Base-by-base conservation (phyloP, 352 stramenopile genomes). In the Phytophthora ramorum region DNA sequence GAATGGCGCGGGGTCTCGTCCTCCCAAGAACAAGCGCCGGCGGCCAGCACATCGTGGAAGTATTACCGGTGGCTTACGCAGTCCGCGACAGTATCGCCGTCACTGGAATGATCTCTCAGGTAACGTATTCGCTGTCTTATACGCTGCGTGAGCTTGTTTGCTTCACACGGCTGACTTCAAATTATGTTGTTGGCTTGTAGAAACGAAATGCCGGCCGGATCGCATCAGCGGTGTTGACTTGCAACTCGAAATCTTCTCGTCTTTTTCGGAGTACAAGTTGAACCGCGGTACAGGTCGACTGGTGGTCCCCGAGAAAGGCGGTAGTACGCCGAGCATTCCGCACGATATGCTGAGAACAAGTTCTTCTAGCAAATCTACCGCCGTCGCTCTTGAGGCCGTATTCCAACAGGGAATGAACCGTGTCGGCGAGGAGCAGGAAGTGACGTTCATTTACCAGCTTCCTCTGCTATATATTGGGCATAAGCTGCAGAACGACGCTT, bases 41-140 rank as follows among this genome's bases (percentile, higher is more conserved):
- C 63, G 66, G 17, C 44, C 41, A 19, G 45, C 38, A 5, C 51
- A 50, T 35, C 68, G 59, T 28, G 62, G 51, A 37, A 67, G 50
- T 45, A 66, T 56, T 22, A 28, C 41, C n/a, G 68, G 57, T 9
- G 71, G 62, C 7, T 85, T 78, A 41, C 84, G 76, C 49, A 90
- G 82, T 58, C 83, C 81, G 28, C 77, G 82, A 13, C 62, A 71
- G 2, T 76, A 78, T 55, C 73, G 66, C 5, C 85, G 80, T 26
- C 73, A 85, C 50, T 93, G 82, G 82, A 85, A 93, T 63, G 76
- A 78, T 24, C 58, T 90, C n/a, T 69, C 65, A 67, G 76, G 72
- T 85, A 67, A 16, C 40, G 16, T 35, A 56, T 57, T 14, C 13
- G 4, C 28, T 47, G 16, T 16, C 2, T 44, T 4, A 26, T 47